Evolutionary conservation across 176 grass and related monocot genomes (phyloP).

Genomic region (Thalia dealbata): DNA sequence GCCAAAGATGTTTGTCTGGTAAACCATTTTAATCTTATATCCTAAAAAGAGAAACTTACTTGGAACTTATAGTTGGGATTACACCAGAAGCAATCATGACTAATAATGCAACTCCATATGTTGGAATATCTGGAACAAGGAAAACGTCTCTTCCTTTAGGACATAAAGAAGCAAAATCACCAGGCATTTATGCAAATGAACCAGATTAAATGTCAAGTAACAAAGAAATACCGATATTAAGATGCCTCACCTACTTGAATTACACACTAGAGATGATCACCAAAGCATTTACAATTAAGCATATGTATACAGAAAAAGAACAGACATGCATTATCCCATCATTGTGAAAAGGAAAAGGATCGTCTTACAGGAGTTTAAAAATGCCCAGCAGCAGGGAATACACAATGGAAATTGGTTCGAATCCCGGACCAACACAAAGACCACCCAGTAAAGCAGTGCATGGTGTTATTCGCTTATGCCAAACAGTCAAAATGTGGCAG

Average conservation of each 20-base stretch:
- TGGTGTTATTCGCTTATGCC: too few species aligned
- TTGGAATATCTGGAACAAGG: constrained; percentile 68
- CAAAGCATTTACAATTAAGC: background rate
- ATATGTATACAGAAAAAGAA: background rate
- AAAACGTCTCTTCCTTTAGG: background rate
- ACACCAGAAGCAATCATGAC: constrained; percentile 64
- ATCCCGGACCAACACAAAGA: too few species aligned
- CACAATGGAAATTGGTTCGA: too few species aligned
- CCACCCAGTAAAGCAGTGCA: too few species aligned
- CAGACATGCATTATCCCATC: too few species aligned
- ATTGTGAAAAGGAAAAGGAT: too few species aligned
- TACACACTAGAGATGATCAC: background rate
- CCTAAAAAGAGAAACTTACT: constrained; percentile 38
- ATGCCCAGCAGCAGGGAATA: too few species aligned
- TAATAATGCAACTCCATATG: constrained; percentile 65
- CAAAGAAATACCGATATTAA: background rate
- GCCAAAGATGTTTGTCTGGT: background rate
- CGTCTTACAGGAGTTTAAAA: too few species aligned
- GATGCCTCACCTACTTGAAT: too few species aligned
- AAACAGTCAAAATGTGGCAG: too few species aligned
- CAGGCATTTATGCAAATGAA: background rate
- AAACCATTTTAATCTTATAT: background rate
- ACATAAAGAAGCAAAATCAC: background rate
- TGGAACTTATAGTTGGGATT: constrained; percentile 77
- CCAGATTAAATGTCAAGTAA: background rate